Percentiles rank a stretch among this genome's conserved stretches.
Conservation (phyloP, 768 basidiomycete genomes). For the Rhizopogon vesiculosus region DNA sequence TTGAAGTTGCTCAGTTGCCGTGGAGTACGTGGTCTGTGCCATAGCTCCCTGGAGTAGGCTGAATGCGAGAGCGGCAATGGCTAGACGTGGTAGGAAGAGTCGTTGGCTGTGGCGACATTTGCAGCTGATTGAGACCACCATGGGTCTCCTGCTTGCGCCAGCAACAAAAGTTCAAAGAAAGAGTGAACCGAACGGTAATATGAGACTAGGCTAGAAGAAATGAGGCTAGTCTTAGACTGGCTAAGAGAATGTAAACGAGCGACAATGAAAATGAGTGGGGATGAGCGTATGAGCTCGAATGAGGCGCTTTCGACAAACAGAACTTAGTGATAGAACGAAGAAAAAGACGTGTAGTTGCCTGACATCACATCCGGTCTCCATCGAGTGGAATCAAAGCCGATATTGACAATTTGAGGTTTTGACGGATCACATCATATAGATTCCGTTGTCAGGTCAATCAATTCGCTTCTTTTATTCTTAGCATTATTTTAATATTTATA, state of each 20-base stretch:
- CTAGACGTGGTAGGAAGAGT: not conserved
- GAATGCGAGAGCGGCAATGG: not conserved
- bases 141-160: not conserved
- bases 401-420: no score
- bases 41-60: not conserved
- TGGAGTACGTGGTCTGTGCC: not conserved
- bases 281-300: not conserved
- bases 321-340: not conserved
- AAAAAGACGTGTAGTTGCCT: not conserved
- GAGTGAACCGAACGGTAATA: no score
- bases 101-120: not conserved
- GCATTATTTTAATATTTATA: no score
- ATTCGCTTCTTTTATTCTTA: no score
- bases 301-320: not conserved
- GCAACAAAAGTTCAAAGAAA: not conserved
- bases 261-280: not conserved
- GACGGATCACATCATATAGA: no score
- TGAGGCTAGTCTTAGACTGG: not conserved
- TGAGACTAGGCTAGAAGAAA: not conserved
- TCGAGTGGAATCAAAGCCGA: no score
- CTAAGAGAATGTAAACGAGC: not conserved
- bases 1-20: constrained; percentile 9
- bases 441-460: no score
- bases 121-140: not conserved
- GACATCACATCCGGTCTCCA: no score